Base-by-base conservation (phyloP, 2,329 filamentous ascomycete species). In the Penicillium sp. region DNA sequence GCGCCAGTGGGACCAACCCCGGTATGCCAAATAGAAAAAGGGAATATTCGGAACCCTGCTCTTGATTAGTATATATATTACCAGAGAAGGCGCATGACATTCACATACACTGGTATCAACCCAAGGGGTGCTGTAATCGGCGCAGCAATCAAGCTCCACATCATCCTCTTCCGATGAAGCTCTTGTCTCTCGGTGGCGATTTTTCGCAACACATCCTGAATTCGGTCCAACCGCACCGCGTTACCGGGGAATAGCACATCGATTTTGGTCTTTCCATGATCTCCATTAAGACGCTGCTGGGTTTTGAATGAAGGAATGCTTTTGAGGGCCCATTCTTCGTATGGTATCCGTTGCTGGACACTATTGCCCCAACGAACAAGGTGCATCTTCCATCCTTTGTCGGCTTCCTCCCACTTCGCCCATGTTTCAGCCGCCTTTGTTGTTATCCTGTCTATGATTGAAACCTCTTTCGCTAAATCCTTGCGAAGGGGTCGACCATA, bases 241-340 rank as follows among this genome's bases (percentile, higher is more conserved):
- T 83, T 83, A 44, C 82, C 78, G 0, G 94, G 94, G 69, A 89
- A 97, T 50, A 90, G 77, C 28, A 77, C 67, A 26, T 76, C 69
- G 30, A 97, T 82, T 63, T 91, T 84, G 58, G 90, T 84, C 65
- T 84, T 85, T 48, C 85, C 82, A 61, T 82, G 80, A 36, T 83
- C 84, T 50, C 84, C 85, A 50, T 89, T 85, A 46, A 83, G 78
- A 63, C 84, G 82, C 55, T 86, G 82, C 62, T 84, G 82, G 55
- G 84, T 78, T 40, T 86, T 90, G 64, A 96, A 80, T 22, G 92
- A 88, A 42, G 94, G 94, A 50, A 99, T 87, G 35, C 91, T 96
- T 78, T 97, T 97, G 63, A 99, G 81, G 0, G 90, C 91, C 94
- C 94, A 99, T 87, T 99, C 94, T 76, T 97, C 90, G 72, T 90